Evolutionary conservation across 768 basidiomycete species (phyloP).

Genomic region (Serendipita sp.): DNA sequence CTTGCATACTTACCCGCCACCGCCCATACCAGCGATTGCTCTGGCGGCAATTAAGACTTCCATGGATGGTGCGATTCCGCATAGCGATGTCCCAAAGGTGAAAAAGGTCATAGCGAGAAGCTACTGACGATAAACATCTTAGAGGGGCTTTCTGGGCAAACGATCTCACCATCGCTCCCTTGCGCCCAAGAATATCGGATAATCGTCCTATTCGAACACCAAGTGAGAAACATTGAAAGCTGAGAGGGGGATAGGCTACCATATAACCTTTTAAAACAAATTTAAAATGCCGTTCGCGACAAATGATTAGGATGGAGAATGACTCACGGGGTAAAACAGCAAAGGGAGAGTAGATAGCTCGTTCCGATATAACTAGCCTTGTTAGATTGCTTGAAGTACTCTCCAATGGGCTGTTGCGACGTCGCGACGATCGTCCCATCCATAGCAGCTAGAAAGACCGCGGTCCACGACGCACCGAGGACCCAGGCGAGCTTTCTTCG

Average conservation of each 20-base stretch:
- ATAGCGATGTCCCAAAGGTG: slow-evolving; percentile 57
- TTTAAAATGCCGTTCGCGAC: background rate
- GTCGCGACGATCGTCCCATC: slow-evolving; percentile 88
- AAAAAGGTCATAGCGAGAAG: slow-evolving; percentile 31
- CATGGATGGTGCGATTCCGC: slow-evolving; percentile 81
- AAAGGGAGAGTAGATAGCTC: slow-evolving; percentile 70
- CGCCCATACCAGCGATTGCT: slow-evolving; percentile 80
- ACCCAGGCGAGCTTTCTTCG: slow-evolving; percentile 30
- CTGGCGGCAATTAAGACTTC: slow-evolving; percentile 60
- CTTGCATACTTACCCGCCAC: slow-evolving; percentile 52
- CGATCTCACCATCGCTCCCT: background rate
- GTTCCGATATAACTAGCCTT: slow-evolving; percentile 77
- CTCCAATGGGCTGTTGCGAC: slow-evolving; percentile 68
- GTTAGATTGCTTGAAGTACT: slow-evolving; percentile 55
- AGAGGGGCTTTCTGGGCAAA: slow-evolving; percentile 20
- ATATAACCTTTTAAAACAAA: too few relatives aligned
- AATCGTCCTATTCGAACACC: slow-evolving; percentile 42
- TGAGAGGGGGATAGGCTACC: too few relatives aligned
- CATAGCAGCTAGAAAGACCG: slow-evolving; percentile 67
- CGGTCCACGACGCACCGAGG: slow-evolving; percentile 62
- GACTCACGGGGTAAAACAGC: slow-evolving; percentile 83
- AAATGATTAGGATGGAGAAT: background rate
- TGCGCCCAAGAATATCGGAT: slow-evolving; percentile 58
- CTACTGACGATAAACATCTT: slow-evolving; percentile 52
- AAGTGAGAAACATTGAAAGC: background rate